phyloP scores from a whole-genome alignment of 805 yeast genomes.

The Wickerhamomyces kurtzmanii region DNA sequence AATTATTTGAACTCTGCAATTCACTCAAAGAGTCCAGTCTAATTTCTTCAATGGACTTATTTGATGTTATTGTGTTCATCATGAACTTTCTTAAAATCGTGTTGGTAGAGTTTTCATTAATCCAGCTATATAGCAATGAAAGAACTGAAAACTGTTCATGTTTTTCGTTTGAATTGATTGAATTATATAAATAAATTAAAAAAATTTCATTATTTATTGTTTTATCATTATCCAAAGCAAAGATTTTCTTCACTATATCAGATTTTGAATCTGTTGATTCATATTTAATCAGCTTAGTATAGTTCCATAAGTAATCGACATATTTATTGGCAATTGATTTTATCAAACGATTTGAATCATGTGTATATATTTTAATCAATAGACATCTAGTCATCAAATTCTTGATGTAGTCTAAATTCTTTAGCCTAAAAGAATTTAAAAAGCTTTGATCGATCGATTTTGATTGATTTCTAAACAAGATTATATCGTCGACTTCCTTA shows the following conservation, averaged over 20 bases:
- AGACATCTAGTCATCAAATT: constrained; percentile 15
- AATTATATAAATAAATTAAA: constrained; percentile 9
- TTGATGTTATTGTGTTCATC: constrained; percentile 11
- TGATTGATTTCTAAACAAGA: constrained; percentile 1
- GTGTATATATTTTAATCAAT: constrained; percentile 5
- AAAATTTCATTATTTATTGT: constrained; percentile 18
- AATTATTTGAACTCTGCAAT: constrained; percentile 8
- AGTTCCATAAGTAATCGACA: constrained; percentile 16
- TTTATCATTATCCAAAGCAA: constrained; percentile 12
- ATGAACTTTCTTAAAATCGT: constrained; percentile 14
- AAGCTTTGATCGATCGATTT: constrained; percentile 7
- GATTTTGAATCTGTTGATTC: constrained; percentile 8
- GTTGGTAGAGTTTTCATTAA: constrained; percentile 13
- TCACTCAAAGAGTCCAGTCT: constrained; percentile 4
- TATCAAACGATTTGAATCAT: constrained; percentile 11
- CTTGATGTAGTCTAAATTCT: constrained; percentile 11
- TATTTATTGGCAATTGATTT: constrained; percentile 12
- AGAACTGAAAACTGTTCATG: constrained; percentile 6
- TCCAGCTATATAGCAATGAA: constrained; percentile 10
- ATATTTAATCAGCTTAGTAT: constrained; percentile 13
- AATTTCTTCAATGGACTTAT: constrained; percentile 10
- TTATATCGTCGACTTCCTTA: constrained; percentile 10
- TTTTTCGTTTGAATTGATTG: constrained; percentile 8
- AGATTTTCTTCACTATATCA: constrained; percentile 16
- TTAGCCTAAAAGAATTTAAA: not conserved